These are phyloP conservation scores for Tetrahymena malaccensis DNA, from an alignment of 73 alveolate species.

Conservation along the genomic window DNA sequence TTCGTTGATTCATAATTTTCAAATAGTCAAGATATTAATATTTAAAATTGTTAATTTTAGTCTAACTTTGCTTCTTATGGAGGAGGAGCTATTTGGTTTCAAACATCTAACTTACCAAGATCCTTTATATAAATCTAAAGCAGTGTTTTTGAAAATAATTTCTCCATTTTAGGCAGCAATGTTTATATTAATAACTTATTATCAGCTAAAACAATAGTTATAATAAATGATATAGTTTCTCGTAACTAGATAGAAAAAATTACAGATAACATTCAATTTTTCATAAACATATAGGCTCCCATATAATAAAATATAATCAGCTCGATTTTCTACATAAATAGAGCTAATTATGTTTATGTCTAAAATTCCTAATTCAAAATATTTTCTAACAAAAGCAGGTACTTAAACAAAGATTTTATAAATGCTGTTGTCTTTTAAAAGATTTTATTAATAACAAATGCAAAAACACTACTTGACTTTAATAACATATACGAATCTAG, in stretches of 20 bases:
- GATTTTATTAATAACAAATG: not conserved
- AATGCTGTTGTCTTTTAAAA: not conserved
- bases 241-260: not conserved
- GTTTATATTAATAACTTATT: not conserved
- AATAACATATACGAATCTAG: not conserved
- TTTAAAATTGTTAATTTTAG: not conserved
- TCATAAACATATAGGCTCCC: too few species aligned
- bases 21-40: not conserved
- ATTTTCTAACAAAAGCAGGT: not conserved
- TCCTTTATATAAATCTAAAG: not conserved
- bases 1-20: not conserved
- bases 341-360: not conserved
- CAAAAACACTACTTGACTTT: not conserved
- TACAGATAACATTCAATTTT: not conserved
- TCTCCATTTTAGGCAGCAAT: not conserved
- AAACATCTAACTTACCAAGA: not conserved
- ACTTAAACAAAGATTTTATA: not conserved
- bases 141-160: not conserved
- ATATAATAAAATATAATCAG: not conserved
- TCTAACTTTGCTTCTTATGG: not conserved
- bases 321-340: not conserved
- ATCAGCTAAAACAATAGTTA: not conserved
- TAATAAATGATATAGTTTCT: not conserved
- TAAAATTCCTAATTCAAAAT: not conserved
- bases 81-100: not conserved